A percentile compares a stretch with the other conserved stretches of the same genome.
Evolutionary conservation across 805 yeast species (phyloP).

Genomic region (Deakozyma indianensis): DNA sequence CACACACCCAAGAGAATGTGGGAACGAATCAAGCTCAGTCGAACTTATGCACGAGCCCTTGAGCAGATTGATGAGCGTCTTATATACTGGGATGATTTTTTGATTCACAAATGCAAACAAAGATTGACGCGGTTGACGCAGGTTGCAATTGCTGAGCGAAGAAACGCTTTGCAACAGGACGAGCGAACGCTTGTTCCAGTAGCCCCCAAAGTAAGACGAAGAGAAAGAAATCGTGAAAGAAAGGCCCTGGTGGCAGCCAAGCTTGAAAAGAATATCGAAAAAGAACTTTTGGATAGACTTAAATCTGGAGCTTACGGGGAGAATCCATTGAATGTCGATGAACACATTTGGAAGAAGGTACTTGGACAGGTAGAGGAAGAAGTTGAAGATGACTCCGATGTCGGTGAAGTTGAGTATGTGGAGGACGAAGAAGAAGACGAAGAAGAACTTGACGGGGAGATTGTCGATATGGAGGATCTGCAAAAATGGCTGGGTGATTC

Average conservation of each 20-base stretch:
- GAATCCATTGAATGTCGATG: conserved; percentile 93
- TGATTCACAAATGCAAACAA: conserved; percentile 89
- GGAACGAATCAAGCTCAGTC: conserved; percentile 86
- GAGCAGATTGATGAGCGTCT: conserved; percentile 78
- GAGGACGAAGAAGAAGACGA: conserved; percentile 50
- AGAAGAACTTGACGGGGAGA: conserved; percentile 50
- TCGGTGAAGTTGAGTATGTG: conserved; percentile 31
- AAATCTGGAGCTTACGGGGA: conserved; percentile 98
- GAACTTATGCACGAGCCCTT: conserved; percentile 78
- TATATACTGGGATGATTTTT: conserved; percentile 84
- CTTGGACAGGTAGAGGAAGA: conserved; percentile 64
- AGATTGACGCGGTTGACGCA: conserved; percentile 89
- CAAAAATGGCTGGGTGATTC: conserved; percentile 63
- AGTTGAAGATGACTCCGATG: conserved; percentile 40
- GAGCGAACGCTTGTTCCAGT: conserved; percentile 90
- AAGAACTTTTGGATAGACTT: conserved; percentile 83
- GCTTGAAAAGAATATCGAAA: conserved; percentile 92
- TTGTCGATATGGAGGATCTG: conserved; percentile 86
- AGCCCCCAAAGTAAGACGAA: conserved; percentile 85
- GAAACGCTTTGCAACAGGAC: conserved; percentile 78
- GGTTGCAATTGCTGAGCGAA: conserved; percentile 88
- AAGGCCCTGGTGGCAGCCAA: conserved; percentile 95
- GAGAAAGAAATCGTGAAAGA: conserved; percentile 89
- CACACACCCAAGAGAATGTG: conserved; percentile 88
- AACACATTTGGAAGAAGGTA: conserved; percentile 88